phyloP scores from a whole-genome alignment of 164 flowering plant species.

The Berberis thunbergii region DNA sequence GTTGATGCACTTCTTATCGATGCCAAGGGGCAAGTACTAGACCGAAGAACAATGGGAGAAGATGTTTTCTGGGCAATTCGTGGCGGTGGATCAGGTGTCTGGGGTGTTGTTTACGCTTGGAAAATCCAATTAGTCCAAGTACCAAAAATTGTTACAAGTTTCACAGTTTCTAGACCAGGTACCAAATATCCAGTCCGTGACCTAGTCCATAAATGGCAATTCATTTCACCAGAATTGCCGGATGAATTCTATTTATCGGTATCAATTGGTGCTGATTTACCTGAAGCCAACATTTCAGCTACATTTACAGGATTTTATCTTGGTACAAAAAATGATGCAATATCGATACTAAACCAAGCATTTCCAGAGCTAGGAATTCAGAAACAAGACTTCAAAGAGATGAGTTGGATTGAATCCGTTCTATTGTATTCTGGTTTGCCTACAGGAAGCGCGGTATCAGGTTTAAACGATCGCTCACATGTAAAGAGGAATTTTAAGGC shows the following conservation, averaged over 20 bases:
- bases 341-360: constrained; percentile 1
- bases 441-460: constrained; percentile 10
- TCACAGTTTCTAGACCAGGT: constrained; percentile 12
- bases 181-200: constrained; percentile 4
- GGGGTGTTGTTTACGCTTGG: constrained; percentile 22
- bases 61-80: constrained; percentile 25
- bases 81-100: constrained; percentile 20
- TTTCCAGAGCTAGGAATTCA: constrained; percentile 17
- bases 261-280: constrained; percentile 12
- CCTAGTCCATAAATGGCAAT: constrained; percentile 21
- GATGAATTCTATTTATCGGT: constrained; percentile 16
- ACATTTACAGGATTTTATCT: constrained; percentile 20
- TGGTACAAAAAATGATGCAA: constrained; percentile 8
- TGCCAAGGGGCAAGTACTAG: constrained; percentile 10
- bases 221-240: constrained; percentile 7
- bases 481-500: constrained; percentile 20
- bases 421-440: constrained; percentile 14
- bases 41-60: constrained; percentile 20
- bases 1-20: constrained; percentile 20
- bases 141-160: constrained; percentile 12
- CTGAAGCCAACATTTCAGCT: constrained; percentile 11
- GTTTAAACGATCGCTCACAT: constrained; percentile 16
- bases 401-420: constrained; percentile 25
- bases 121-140: constrained; percentile 12
- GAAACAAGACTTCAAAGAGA: constrained; percentile 13